phyloP scores from a whole-genome alignment of 2,329 filamentous ascomycete genomes.

The Beauveria varroae region DNA sequence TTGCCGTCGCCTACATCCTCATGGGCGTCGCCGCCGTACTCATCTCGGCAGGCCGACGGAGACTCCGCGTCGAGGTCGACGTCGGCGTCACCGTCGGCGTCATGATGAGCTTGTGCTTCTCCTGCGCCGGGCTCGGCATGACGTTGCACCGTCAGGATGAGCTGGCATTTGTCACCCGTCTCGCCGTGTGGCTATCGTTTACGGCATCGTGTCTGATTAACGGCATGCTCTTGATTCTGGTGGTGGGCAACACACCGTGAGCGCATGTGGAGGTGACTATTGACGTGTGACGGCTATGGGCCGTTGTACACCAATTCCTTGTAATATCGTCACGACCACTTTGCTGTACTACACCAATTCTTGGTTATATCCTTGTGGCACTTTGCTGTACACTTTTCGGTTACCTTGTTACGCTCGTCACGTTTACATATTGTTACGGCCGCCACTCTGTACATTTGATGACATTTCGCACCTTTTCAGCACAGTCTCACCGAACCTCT shows the following conservation, averaged over 20 bases:
- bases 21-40: slow-evolving; percentile 58
- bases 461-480: background rate
- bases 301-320: too few species aligned
- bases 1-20: slow-evolving; percentile 54
- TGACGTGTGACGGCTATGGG: too few species aligned
- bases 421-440: too few species aligned
- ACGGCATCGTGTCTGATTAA: slow-evolving; percentile 32
- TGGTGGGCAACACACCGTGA: slow-evolving; percentile 32
- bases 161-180: slow-evolving; percentile 34
- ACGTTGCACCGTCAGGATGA: slow-evolving; percentile 44
- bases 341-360: too few species aligned
- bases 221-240: slow-evolving; percentile 35
- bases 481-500: background rate
- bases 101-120: slow-evolving; percentile 57
- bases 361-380: too few species aligned
- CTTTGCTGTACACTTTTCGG: background rate
- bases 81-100: slow-evolving; percentile 64
- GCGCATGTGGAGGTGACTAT: too few species aligned
- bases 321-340: too few species aligned
- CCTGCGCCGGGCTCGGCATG: slow-evolving; percentile 52
- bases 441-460: background rate
- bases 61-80: slow-evolving; percentile 64
- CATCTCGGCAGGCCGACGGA: slow-evolving; percentile 59
- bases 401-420: background rate
- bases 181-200: slow-evolving; percentile 32